Evolutionary conservation across 176 grass and related monocot genomes (phyloP), one percentile per base, ranked within the genome.

Genomic region (Eremochloa ophiuroides): DNA sequence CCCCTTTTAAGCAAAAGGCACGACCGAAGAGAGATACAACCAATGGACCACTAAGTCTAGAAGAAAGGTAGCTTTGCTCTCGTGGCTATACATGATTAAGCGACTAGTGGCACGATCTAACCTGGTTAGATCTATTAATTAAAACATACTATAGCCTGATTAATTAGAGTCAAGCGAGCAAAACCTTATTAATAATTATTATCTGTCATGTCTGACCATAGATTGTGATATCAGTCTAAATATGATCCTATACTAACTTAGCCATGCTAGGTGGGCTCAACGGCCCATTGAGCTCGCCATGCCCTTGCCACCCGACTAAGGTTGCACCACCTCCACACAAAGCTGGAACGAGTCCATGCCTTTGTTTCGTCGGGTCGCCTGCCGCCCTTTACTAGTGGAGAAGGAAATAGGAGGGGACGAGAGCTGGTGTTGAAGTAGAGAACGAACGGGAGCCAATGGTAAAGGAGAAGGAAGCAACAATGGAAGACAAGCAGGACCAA

Each of bases 141-240:
- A n/a, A n/a, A n/a, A n/a, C n/a, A n/a, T n/a, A 20, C 7, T 18
- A 22, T 51, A 51, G 18, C 18, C 7, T 0, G 20, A 55, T 10
- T n/a, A 9, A n/a, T n/a, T n/a, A n/a, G 48, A 53, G 8, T 8
- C 7, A 0, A 2, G 50, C 0, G 0, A 0, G 0, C 20, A n/a
- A 55, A 55, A 22, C 50, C 48, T 7, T n/a, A 9, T 55, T 55
- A n/a, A 55, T n/a, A 51, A 20, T 7, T 22, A 20, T 53, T 53
- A 0, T 53, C 2, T n/a, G 18, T 22, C 0, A 7, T 53, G 50
- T 0, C 7, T 20, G 6, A 17, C 5, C 17, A 51, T 7, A 2
- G 16, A 51, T 8, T 20, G 16, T 5, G 47, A 20, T 5, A 7
- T 48, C 5, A 2, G 1, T 18, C 16, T 7, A 46, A 33, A 17